phyloP scores from a whole-genome alignment of 345 rosid species.

The Sapria himalayana region DNA sequence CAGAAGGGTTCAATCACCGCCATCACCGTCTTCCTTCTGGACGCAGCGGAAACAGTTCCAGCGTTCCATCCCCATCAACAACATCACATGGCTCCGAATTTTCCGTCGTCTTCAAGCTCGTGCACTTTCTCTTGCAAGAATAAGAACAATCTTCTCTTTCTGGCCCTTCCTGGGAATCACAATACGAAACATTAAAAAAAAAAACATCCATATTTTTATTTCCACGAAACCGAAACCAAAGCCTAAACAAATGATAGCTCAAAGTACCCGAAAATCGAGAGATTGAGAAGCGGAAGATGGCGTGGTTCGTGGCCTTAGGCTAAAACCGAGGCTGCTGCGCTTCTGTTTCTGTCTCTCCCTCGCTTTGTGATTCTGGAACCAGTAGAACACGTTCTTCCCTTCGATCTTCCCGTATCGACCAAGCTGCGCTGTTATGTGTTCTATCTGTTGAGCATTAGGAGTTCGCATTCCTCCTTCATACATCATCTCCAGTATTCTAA shows the following conservation, averaged over 20 bases:
- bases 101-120: constrained; percentile 37
- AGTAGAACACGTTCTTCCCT: constrained; percentile 92
- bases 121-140: constrained; percentile 72
- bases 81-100: constrained; percentile 11
- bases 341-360: constrained; percentile 95
- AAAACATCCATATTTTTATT: background rate
- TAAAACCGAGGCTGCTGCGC: constrained; percentile 44
- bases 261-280: constrained; percentile 25
- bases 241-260: too few relatives aligned
- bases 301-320: constrained; percentile 25
- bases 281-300: constrained; percentile 18
- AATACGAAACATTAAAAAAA: background rate
- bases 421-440: constrained; percentile 65
- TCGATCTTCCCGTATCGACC: constrained; percentile 80
- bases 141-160: constrained; percentile 34
- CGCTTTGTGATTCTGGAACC: constrained; percentile 99
- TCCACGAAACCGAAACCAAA: background rate
- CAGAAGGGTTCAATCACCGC: too few relatives aligned
- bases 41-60: constrained; percentile 89
- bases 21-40: constrained; percentile 79
- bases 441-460: constrained; percentile 85
- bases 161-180: constrained; percentile 19
- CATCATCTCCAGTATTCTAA: constrained; percentile 77
- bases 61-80: constrained; percentile 45
- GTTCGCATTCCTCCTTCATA: constrained; percentile 83